Base-by-base conservation (phyloP, 129 eudicot genomes). In the Cynara cardunculus region DNA sequence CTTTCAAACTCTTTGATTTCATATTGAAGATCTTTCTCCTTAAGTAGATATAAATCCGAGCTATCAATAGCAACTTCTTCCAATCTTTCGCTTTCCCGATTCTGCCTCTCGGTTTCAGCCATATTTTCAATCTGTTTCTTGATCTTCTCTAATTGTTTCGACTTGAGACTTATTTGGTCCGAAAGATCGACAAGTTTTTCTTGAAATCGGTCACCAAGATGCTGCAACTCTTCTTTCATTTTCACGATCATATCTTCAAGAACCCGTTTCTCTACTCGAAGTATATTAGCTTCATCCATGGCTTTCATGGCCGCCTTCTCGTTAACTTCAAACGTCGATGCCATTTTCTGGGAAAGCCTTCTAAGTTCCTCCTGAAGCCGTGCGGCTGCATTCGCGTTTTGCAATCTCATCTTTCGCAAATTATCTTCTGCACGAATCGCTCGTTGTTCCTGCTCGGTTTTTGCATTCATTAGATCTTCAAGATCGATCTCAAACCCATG, bases 351-450 rank as follows among this genome's bases (percentile, higher is more conserved):
- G 3, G 94, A 95, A 6, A 92, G 89, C 88, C 91, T 87, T 77
- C 75, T 86, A 70, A 95, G 86, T 78, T 95, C 99, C 73, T 85
- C 97, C 84, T 92, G 99, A 78, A 95, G 89, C 85, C 89, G 81
- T 69, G 87, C 86, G 25, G 94, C 97, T 25, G 93, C 87, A 71
- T 74, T 90, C 26, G 86, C 91, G 86, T 95, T 95, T 79, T 95
- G 94, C 93, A 78, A 81, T 68, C 88, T 77, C 9, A 84, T 88
- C 84, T 88, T 87, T 78, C 91, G 84, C 86, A 92, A 83, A 30
- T 61, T 87, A 66, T 87, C 93, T 37, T 95, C 97, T 19, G 97
- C 97, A 37, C 26, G 80, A 81, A 90, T 84, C 0, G 90, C 97
- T 83, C 93, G 81, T 70, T 92, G 85, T 83, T 95, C 97, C 81